A percentile compares a stretch with the other conserved stretches of the same genome.
Conservation (phyloP, 345 rosid genomes). For the Salix caprea region DNA sequence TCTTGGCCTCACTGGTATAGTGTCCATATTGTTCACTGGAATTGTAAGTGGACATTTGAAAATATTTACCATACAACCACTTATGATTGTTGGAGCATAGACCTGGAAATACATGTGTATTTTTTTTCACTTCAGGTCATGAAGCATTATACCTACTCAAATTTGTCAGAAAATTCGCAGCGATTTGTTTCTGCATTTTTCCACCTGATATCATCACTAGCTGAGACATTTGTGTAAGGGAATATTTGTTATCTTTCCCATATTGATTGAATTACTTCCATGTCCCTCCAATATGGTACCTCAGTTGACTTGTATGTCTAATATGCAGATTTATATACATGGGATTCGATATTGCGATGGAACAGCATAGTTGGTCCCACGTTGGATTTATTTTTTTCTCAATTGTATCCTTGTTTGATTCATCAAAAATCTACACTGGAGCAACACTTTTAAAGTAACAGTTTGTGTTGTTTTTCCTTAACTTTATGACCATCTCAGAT, state of each 20-base stretch:
- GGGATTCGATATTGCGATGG: slow-evolving; percentile 99
- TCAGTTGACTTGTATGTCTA: slow-evolving; percentile 14
- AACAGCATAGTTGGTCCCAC: slow-evolving; percentile 98
- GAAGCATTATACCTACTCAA: slow-evolving; percentile 93
- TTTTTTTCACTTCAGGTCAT: slow-evolving; percentile 51
- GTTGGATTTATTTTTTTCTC: slow-evolving; percentile 91
- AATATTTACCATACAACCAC: neutral
- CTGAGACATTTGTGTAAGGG: slow-evolving; percentile 89
- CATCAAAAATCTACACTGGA: neutral
- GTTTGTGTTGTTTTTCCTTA: slow-evolving; percentile 42
- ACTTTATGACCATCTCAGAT: slow-evolving; percentile 47
- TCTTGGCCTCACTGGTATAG: slow-evolving; percentile 97
- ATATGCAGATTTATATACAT: slow-evolving; percentile 89
- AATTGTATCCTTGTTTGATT: slow-evolving; percentile 71
- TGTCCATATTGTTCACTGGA: slow-evolving; percentile 93
- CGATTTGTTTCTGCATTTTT: slow-evolving; percentile 87
- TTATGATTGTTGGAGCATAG: slow-evolving; percentile 8
- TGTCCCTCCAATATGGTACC: neutral
- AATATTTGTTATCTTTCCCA: slow-evolving; percentile 5
- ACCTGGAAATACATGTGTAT: slow-evolving; percentile 6
- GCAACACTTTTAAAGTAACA: neutral
- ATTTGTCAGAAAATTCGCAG: slow-evolving; percentile 91
- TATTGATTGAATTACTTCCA: slow-evolving; percentile 7
- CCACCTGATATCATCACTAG: slow-evolving; percentile 92
- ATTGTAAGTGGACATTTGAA: slow-evolving; percentile 52